Conservation (phyloP, 148 eudicot species). For the Pharnaceum exiguum region DNA sequence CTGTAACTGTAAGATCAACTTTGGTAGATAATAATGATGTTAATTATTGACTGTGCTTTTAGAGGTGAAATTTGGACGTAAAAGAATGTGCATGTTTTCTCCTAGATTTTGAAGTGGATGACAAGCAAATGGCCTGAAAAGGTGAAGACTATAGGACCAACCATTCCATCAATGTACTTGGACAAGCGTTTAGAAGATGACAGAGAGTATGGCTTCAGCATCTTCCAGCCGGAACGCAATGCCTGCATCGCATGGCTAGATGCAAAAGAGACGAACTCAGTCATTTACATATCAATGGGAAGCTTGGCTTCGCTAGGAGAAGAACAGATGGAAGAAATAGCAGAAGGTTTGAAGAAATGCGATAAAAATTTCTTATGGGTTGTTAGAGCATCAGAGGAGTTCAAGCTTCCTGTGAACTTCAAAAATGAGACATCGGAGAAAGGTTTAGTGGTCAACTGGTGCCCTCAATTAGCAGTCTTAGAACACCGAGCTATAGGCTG, state of each 20-base stretch:
- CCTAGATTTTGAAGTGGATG: constrained; percentile 47
- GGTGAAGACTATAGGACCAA: constrained; percentile 55
- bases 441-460: constrained; percentile 47
- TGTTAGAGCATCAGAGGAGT: constrained; percentile 37
- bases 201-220: constrained; percentile 42
- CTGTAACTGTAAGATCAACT: no score
- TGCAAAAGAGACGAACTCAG: constrained; percentile 25
- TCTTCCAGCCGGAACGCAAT: constrained; percentile 27
- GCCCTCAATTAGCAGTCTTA: constrained; percentile 37
- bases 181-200: constrained; percentile 41
- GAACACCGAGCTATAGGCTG: constrained; percentile 33
- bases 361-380: constrained; percentile 46
- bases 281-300: constrained; percentile 57
- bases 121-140: constrained; percentile 24
- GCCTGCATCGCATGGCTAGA: constrained; percentile 46
- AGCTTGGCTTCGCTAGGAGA: constrained; percentile 34
- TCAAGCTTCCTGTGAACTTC: constrained; percentile 30
- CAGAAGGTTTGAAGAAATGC: constrained; percentile 28
- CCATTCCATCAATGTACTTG: constrained; percentile 40
- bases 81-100: no score
- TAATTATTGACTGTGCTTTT: no score
- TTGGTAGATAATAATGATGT: no score
- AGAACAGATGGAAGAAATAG: constrained; percentile 48
- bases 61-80: no score
- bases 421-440: constrained; percentile 15